Conservation (phyloP, 257 asterid species). For the Fraxinus cuspidata region DNA sequence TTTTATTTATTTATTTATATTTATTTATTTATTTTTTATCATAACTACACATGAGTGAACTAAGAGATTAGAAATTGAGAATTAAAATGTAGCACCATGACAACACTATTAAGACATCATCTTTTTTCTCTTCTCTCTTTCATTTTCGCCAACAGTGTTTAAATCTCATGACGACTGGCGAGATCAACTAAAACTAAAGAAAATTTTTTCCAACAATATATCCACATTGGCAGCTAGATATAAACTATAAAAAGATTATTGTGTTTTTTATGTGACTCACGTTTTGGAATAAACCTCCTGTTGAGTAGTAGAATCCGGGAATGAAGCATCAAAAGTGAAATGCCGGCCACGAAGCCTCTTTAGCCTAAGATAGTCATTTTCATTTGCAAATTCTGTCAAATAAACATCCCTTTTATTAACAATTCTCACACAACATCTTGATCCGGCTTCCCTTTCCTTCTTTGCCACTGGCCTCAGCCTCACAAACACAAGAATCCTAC, state of each 20-base stretch:
- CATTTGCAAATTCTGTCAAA: slow-evolving; percentile 50
- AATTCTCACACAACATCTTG: slow-evolving; percentile 55
- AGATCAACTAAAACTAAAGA: not conserved
- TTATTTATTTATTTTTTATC: not conserved
- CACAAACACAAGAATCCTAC: slow-evolving; percentile 68
- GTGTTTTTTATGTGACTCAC: slow-evolving; percentile 36
- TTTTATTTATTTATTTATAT: no score
- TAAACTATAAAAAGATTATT: not conserved
- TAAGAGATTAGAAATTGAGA: not conserved
- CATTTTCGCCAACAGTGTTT: no score
- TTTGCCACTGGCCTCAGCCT: slow-evolving; percentile 62
- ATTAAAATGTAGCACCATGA: not conserved
- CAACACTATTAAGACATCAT: not conserved
- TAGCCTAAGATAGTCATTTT: slow-evolving; percentile 59
- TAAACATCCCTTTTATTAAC: slow-evolving; percentile 58
- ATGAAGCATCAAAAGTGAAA: slow-evolving; percentile 65
- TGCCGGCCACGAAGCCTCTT: slow-evolving; percentile 64
- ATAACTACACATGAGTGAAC: not conserved
- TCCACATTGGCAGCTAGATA: not conserved
- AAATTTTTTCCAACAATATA: not conserved
- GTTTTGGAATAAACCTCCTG: slow-evolving; percentile 59
- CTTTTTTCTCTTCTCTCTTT: not conserved
- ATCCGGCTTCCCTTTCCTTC: slow-evolving; percentile 62
- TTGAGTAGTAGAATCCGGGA: slow-evolving; percentile 57
- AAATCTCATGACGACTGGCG: no score